phyloP scores from a whole-genome alignment of 495 filamentous ascomycete genomes.

The Penicillium alfredii region DNA sequence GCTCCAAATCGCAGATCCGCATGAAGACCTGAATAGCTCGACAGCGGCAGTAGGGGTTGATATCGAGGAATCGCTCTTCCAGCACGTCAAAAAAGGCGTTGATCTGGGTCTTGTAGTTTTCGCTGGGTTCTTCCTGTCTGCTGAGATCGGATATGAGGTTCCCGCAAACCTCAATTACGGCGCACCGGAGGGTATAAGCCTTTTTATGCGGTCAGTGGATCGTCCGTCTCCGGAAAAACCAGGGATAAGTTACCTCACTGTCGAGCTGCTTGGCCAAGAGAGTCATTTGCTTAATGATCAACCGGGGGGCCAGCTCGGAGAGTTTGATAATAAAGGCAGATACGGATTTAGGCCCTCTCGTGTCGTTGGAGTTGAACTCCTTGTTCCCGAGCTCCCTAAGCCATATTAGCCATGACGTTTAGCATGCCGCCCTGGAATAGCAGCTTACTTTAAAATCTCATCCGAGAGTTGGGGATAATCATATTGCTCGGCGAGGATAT shows the following conservation, averaged over 20 bases:
- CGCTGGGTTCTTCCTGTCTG: slow-evolving; percentile 81
- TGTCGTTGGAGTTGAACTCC: slow-evolving; percentile 95
- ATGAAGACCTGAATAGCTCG: slow-evolving; percentile 89
- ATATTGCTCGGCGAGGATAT: slow-evolving; percentile 95
- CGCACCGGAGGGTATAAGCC: slow-evolving; percentile 90
- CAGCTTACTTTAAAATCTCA: slow-evolving; percentile 65
- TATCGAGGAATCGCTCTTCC: slow-evolving; percentile 91
- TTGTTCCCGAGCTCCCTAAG: slow-evolving; percentile 85
- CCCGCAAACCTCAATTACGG: slow-evolving; percentile 97
- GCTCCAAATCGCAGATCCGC: slow-evolving; percentile 84
- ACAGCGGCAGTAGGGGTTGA: slow-evolving; percentile 94
- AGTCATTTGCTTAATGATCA: slow-evolving; percentile 97
- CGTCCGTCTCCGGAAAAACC: no score
- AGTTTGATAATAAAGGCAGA: slow-evolving; percentile 91
- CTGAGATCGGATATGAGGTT: slow-evolving; percentile 88
- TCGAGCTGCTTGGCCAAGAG: slow-evolving; percentile 88
- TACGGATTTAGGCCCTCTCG: slow-evolving; percentile 92
- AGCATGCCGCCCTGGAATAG: not conserved
- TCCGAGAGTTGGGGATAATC: slow-evolving; percentile 95
- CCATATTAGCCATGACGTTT: slow-evolving; percentile 16
- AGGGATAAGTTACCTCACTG: slow-evolving; percentile 62
- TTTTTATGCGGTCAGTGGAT: slow-evolving; percentile 30
- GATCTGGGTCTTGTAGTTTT: slow-evolving; percentile 88
- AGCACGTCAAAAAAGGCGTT: slow-evolving; percentile 95
- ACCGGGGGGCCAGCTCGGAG: slow-evolving; percentile 86